Evolutionary conservation across 2,329 filamentous ascomycete genomes (phyloP).

Genomic region (Capronia americana): DNA sequence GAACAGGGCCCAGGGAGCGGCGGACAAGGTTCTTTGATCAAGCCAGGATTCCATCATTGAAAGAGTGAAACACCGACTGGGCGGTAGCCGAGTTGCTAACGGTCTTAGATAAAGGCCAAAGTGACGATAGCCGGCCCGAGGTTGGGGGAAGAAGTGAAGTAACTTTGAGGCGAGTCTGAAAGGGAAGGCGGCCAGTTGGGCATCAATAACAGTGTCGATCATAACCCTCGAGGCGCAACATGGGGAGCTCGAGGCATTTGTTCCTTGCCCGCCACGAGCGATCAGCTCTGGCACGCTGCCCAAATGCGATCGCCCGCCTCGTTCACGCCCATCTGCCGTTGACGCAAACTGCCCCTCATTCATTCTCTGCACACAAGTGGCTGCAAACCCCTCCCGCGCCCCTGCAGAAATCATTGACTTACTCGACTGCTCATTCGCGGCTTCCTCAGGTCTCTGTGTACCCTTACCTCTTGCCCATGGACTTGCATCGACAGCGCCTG

Average conservation of each 20-base stretch:
- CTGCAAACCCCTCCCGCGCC: neutral
- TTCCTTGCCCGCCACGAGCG: constrained; percentile 1
- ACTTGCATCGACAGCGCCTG: neutral
- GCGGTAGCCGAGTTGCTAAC: constrained; percentile 8
- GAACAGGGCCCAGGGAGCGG: constrained; percentile 2
- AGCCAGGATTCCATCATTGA: neutral
- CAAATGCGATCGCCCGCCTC: no score
- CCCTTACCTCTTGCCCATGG: neutral
- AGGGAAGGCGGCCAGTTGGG: constrained; percentile 20
- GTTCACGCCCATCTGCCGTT: neutral
- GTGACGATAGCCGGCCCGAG: neutral
- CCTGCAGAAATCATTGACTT: neutral
- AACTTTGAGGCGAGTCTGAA: neutral
- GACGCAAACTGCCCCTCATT: constrained; percentile 1
- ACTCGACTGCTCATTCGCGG: neutral
- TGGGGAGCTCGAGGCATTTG: neutral
- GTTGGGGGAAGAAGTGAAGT: neutral
- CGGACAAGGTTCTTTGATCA: constrained; percentile 1
- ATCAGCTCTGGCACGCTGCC: neutral
- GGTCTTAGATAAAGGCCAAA: neutral
- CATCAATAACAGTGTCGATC: constrained; percentile 17
- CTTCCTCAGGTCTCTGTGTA: neutral
- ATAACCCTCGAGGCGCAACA: neutral
- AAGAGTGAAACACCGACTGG: constrained; percentile 19
- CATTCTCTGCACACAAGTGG: neutral